Conservation (phyloP, 148 eudicot genomes). For the Euryodendron excelsum region DNA sequence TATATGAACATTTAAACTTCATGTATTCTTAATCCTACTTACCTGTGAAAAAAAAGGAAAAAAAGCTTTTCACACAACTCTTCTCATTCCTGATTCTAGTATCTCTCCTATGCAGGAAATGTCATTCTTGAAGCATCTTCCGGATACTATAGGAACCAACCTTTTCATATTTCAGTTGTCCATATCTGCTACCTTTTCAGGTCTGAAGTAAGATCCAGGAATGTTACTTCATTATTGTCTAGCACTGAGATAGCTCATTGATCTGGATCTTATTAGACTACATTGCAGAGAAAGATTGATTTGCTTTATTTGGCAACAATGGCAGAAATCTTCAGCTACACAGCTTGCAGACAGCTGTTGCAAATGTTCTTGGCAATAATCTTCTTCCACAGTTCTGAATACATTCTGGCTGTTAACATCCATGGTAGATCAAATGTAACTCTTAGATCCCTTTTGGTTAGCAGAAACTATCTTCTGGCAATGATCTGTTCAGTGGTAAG, state of each 20-base stretch:
- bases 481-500: constrained; percentile 68
- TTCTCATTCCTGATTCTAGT: not conserved
- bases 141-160: not conserved
- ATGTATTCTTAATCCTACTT: not conserved
- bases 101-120: constrained; percentile 27
- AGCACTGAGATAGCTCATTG: not conserved
- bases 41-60: not conserved
- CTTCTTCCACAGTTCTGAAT: constrained; percentile 85
- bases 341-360: constrained; percentile 67
- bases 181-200: constrained; percentile 27
- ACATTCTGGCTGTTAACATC: constrained; percentile 51
- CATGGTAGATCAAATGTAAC: constrained; percentile 80
- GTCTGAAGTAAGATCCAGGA: constrained; percentile 27
- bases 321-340: constrained; percentile 51
- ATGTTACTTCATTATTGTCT: not conserved
- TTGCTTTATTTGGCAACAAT: constrained; percentile 33
- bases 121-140: constrained; percentile 21
- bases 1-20: not conserved
- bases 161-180: not conserved
- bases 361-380: constrained; percentile 58
- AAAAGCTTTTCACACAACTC: not conserved
- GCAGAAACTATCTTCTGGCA: constrained; percentile 66
- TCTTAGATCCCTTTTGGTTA: constrained; percentile 64
- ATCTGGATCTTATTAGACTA: constrained; percentile 5
- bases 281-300: constrained; percentile 6